Percentiles rank a stretch among this genome's conserved stretches.
phyloP scores from a whole-genome alignment of 1,284 basidiomycete species.

The Pseudozyma pruni region DNA sequence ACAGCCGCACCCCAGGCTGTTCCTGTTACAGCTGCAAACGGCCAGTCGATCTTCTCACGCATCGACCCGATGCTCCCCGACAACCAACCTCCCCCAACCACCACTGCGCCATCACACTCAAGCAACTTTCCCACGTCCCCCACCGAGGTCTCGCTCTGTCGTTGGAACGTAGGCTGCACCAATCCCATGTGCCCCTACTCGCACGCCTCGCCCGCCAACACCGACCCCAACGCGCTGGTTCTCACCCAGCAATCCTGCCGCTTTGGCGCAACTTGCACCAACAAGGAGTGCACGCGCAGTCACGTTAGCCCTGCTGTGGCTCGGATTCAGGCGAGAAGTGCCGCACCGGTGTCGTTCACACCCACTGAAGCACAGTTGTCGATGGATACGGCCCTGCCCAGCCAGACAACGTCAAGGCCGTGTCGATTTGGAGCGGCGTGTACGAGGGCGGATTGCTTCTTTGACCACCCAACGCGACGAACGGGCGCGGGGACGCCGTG shows the following conservation, averaged over 20 bases:
- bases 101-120: constrained; percentile 7
- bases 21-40: neutral
- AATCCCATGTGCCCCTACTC: constrained; percentile 62
- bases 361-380: constrained; percentile 6
- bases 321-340: neutral
- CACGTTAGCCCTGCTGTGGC: constrained; percentile 61
- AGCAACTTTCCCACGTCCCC: constrained; percentile 54
- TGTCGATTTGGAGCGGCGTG: constrained; percentile 53
- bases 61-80: constrained; percentile 62
- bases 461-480: constrained; percentile 37
- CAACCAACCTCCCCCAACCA: constrained; percentile 33
- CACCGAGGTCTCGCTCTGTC: constrained; percentile 51
- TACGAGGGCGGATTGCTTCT: constrained; percentile 53
- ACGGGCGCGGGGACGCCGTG: constrained; percentile 14
- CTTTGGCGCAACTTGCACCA: constrained; percentile 49
- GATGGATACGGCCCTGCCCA: constrained; percentile 21
- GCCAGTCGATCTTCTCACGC: constrained; percentile 45
- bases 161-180: constrained; percentile 60
- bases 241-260: constrained; percentile 57
- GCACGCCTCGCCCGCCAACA: constrained; percentile 56
- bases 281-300: constrained; percentile 59
- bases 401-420: constrained; percentile 16
- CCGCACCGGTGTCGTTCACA: neutral
- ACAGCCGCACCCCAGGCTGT: neutral
- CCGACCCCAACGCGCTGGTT: constrained; percentile 56